These are phyloP conservation scores for Phialocephala sp. DNA, from an alignment of 2,329 filamentous ascomycete genomes.

Conservation along the genomic window DNA sequence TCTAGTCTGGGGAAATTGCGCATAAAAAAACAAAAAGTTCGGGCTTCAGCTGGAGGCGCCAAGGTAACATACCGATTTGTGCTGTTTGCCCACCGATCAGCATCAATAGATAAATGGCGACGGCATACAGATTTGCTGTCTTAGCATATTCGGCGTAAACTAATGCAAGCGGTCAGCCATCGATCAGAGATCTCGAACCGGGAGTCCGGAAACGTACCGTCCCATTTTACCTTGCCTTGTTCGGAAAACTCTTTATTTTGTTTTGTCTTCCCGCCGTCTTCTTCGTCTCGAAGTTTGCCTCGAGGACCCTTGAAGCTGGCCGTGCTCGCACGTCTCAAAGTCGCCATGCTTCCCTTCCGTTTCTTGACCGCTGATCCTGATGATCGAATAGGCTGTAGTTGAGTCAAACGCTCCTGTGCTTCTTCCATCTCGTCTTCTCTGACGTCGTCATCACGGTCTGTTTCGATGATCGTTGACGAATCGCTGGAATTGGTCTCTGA, in stretches of 20 bases:
- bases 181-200: constrained; percentile 14
- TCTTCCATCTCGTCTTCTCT: constrained; percentile 72
- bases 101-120: constrained; percentile 77
- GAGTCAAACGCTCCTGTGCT: constrained; percentile 76
- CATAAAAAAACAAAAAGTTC: constrained; percentile 19
- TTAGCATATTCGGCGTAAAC: constrained; percentile 96
- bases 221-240: constrained; percentile 98
- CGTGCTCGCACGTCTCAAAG: constrained; percentile 86
- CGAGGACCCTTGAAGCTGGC: constrained; percentile 87
- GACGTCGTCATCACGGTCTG: constrained; percentile 55
- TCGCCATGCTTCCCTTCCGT: constrained; percentile 74
- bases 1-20: constrained; percentile 20
- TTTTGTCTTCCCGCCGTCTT: constrained; percentile 75
- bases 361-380: constrained; percentile 57
- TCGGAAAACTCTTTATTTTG: constrained; percentile 88
- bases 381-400: constrained; percentile 75
- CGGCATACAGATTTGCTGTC: constrained; percentile 87
- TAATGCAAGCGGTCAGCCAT: constrained; percentile 35
- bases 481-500: constrained; percentile 55
- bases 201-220: constrained; percentile 47
- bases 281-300: constrained; percentile 85
- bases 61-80: constrained; percentile 67
- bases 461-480: constrained; percentile 62
- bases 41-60: background rate
- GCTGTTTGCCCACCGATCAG: constrained; percentile 81